Percentiles rank a stretch among this genome's conserved stretches.
Conservation (phyloP, 768 basidiomycete species). For the Tricholomella constricta region DNA sequence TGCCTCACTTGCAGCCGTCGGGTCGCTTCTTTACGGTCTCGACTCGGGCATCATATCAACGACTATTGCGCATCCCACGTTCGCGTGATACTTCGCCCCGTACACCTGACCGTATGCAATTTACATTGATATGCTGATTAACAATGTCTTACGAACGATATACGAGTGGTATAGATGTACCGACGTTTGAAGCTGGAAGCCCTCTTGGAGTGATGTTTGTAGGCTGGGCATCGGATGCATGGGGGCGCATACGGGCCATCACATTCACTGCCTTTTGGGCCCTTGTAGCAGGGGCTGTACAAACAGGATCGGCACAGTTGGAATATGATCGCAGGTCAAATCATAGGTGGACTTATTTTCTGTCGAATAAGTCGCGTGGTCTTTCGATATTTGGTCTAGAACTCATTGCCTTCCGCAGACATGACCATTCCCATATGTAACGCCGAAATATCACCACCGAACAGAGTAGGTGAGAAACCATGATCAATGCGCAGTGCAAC, state of each 20-base stretch:
- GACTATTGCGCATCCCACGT: slow-evolving; percentile 8
- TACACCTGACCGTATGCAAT: slow-evolving; percentile 5
- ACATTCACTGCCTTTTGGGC: slow-evolving; percentile 9
- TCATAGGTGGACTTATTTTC: slow-evolving; percentile 9
- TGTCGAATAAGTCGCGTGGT: too few relatives aligned
- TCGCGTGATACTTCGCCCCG: slow-evolving; percentile 5
- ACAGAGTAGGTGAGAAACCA: neutral
- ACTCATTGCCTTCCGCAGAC: neutral
- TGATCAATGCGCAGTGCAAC: neutral
- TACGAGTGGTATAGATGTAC: slow-evolving; percentile 4
- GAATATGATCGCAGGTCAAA: slow-evolving; percentile 10
- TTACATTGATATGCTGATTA: neutral
- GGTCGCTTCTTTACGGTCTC: slow-evolving; percentile 9
- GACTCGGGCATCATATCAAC: slow-evolving; percentile 14
- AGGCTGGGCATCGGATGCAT: slow-evolving; percentile 10
- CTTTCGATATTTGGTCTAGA: too few relatives aligned
- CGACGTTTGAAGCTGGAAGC: slow-evolving; percentile 8
- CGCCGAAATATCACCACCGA: slow-evolving; percentile 6
- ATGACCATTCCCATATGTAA: slow-evolving; percentile 9
- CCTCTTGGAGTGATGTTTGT: slow-evolving; percentile 8
- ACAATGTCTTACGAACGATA: neutral
- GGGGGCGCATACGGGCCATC: slow-evolving; percentile 8
- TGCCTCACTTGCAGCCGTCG: slow-evolving; percentile 4
- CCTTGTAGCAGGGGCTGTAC: slow-evolving; percentile 9
- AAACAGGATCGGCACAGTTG: slow-evolving; percentile 7